Evolutionary conservation across 2,329 filamentous ascomycete species (phyloP), one percentile per base, ranked within the genome.

Genomic region (Fusarium concolor): DNA sequence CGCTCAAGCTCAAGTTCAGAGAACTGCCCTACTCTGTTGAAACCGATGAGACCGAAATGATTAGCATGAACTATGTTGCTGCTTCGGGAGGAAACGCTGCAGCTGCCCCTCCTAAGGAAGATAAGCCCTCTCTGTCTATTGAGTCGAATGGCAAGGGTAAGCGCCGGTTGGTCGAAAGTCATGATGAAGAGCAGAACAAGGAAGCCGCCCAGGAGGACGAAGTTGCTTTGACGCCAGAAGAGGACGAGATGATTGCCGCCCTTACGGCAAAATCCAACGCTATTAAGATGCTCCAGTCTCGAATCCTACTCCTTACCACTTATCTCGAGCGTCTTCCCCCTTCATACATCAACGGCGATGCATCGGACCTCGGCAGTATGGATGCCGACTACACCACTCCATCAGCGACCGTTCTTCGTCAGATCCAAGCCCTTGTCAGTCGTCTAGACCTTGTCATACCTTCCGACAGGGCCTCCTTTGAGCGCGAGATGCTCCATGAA

Each of bases 11-110:
- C 62, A 91, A 88, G 74, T 98, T 98, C 79, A 88, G 90, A 62
- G 91, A 96, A 75, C 80, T 98, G 11, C 88, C 91, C 3, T 98
- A 96, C 78, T 91, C 91, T 1, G 90, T 98, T 3, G 96, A 98
- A 80, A 97, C 94, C 1, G 93, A 93, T 11, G 94, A 98, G 78
- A 94, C 94, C 2, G 96, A 99, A 79, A 97, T 97, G 94, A 98
- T 99, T 70, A 92, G 92, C 71, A 92, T 99, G 74, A 94, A 97
- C 79, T 97, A 94, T 70, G 91, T 99, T 20, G 94, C 95, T 1
- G 90, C 90, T 52, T 93, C 92, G 38, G 92, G 92, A 45, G 92
- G 92, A 46, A 95, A 92, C 31, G 71, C 71, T 74, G 94, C 94
- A 24, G 89, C 91, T 12, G 88, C 88, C 31, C 82, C 88, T 28